Percentiles rank a stretch among this genome's conserved stretches.
Conservation (phyloP, 129 eudicot species). For the Tagetes erecta region DNA sequence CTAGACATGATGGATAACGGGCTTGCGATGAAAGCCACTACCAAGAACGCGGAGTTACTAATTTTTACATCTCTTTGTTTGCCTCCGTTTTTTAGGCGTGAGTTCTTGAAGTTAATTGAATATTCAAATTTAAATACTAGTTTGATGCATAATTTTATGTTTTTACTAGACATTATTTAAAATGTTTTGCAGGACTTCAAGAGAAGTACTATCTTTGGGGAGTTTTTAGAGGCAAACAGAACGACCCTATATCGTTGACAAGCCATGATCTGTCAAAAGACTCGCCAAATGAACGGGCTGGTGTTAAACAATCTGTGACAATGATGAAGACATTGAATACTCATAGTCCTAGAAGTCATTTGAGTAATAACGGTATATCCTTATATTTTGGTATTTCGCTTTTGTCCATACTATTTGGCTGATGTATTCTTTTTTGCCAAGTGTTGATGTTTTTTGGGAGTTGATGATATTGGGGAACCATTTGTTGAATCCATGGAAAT, state of each 20-base stretch:
- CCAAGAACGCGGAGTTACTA: conserved; percentile 60
- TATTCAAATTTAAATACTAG: neutral
- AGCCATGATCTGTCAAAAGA: conserved; percentile 11
- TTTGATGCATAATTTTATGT: neutral
- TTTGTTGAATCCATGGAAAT: too few species aligned
- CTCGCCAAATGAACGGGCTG: neutral
- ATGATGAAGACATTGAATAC: conserved; percentile 5
- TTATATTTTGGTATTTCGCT: neutral
- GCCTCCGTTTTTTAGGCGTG: conserved; percentile 45
- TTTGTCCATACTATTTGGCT: too few species aligned
- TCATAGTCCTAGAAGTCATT: conserved; percentile 26
- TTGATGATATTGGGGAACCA: too few species aligned
- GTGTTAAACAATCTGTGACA: neutral
- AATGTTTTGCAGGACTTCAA: conserved; percentile 47
- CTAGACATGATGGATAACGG: conserved; percentile 42
- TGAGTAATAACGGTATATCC: conserved; percentile 5
- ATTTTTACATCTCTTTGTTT: conserved; percentile 48
- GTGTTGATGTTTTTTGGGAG: too few species aligned
- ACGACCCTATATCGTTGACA: neutral
- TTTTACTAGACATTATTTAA: conserved; percentile 13
- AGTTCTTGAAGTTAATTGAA: conserved; percentile 9
- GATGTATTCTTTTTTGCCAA: too few species aligned
- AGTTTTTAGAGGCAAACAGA: conserved; percentile 22
- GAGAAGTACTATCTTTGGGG: conserved; percentile 62
- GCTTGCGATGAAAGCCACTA: conserved; percentile 50